Conservation (phyloP, 108 stramenopile genomes). For the Cyclotella distinguenda region DNA sequence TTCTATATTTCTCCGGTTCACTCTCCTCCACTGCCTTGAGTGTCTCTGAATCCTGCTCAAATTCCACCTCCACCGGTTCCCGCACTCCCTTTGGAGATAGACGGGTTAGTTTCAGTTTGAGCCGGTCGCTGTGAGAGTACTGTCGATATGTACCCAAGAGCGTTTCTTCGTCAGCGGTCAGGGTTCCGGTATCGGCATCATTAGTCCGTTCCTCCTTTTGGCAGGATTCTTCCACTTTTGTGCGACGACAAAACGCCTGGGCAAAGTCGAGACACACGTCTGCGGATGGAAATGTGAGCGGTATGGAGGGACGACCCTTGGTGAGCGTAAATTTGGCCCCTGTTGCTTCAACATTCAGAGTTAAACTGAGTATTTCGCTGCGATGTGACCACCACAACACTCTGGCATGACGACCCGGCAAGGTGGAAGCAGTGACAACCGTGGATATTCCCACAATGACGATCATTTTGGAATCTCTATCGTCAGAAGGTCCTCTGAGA, state of each 20-base stretch:
- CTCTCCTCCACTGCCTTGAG: slow-evolving; percentile 9
- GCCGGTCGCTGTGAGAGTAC: slow-evolving; percentile 30
- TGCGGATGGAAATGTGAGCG: slow-evolving; percentile 55
- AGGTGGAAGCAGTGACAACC: slow-evolving; percentile 25
- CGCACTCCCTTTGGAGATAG: slow-evolving; percentile 28
- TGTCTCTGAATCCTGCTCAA: neutral
- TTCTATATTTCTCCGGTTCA: slow-evolving; percentile 49
- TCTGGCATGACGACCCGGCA: slow-evolving; percentile 28
- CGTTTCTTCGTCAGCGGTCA: slow-evolving; percentile 35
- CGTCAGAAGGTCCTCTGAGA: neutral
- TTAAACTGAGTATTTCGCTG: slow-evolving; percentile 60
- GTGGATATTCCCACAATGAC: slow-evolving; percentile 35
- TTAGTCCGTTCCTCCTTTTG: neutral
- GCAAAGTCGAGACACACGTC: slow-evolving; percentile 73
- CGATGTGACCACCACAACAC: slow-evolving; percentile 61
- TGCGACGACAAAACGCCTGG: slow-evolving; percentile 61
- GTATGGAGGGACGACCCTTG: slow-evolving; percentile 43
- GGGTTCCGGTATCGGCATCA: neutral
- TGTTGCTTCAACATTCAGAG: slow-evolving; percentile 70
- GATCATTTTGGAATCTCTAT: slow-evolving; percentile 4
- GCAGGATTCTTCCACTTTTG: neutral
- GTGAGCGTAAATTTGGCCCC: slow-evolving; percentile 52
- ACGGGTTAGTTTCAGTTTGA: slow-evolving; percentile 31
- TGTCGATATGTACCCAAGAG: slow-evolving; percentile 31
- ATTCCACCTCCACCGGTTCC: slow-evolving; percentile 31